Evolutionary conservation across 805 yeast species (phyloP).

Genomic region (Metschnikowia gelsemii): DNA sequence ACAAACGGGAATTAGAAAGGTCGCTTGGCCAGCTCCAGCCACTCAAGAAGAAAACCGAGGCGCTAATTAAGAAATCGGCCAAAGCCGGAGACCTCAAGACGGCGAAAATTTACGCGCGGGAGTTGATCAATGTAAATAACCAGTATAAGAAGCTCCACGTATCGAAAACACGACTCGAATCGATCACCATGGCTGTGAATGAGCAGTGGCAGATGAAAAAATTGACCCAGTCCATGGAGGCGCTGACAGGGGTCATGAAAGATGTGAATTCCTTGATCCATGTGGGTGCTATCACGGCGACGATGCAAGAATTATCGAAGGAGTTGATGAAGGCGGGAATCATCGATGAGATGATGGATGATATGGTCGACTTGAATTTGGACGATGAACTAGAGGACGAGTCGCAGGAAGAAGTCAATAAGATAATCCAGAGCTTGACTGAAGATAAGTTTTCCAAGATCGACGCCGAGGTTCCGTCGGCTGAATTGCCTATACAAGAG

Average conservation of each 20-base stretch:
- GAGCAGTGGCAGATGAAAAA: conserved; percentile 88
- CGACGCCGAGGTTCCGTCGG: conserved; percentile 34
- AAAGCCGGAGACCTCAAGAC: conserved; percentile 73
- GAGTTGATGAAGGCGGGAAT: conserved; percentile 86
- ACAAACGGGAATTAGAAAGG: conserved; percentile 80
- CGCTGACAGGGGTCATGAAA: conserved; percentile 78
- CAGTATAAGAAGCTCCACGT: conserved; percentile 73
- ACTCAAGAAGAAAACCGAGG: conserved; percentile 72
- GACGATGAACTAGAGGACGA: conserved; percentile 65
- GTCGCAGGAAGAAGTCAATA: conserved; percentile 64
- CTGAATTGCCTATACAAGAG: conserved; percentile 22
- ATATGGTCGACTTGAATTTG: conserved; percentile 68
- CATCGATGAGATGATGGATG: conserved; percentile 94
- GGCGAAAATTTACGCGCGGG: conserved; percentile 80
- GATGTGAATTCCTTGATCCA: conserved; percentile 79
- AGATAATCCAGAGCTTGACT: conserved; percentile 47
- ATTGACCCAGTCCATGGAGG: conserved; percentile 75
- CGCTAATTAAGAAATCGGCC: conserved; percentile 69
- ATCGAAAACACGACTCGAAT: conserved; percentile 82
- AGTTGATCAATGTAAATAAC: conserved; percentile 67
- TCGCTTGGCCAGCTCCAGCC: conserved; percentile 61
- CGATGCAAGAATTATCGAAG: conserved; percentile 82
- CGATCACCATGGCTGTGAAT: conserved; percentile 83
- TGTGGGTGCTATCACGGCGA: conserved; percentile 74
- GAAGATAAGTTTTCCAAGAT: conserved; percentile 41